Evolutionary conservation across 179 eudicot species (phyloP).

Genomic region (Silene coronaria): DNA sequence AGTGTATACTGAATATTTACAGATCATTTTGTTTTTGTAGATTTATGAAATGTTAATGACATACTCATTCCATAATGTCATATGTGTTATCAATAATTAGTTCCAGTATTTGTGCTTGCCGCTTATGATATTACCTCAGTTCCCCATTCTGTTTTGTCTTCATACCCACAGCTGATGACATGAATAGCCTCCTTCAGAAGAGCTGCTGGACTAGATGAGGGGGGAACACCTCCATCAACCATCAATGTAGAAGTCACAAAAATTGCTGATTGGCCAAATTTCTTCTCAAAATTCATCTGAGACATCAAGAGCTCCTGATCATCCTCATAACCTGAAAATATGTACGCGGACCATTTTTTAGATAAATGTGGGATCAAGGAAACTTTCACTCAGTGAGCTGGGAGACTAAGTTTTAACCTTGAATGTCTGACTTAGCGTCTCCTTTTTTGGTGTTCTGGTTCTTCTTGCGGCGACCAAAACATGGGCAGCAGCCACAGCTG

Average conservation of each 20-base stretch:
- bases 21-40: neutral
- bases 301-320: conserved; percentile 73
- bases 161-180: conserved; percentile 92
- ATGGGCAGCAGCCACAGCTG: conserved; percentile 96
- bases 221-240: conserved; percentile 94
- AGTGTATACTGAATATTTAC: neutral
- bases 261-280: conserved; percentile 83
- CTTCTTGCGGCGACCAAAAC: conserved; percentile 88
- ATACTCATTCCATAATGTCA: neutral
- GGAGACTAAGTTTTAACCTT: conserved; percentile 40
- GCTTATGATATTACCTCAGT: conserved; percentile 47
- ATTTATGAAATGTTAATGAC: neutral
- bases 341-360: neutral
- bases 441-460: conserved; percentile 56
- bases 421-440: conserved; percentile 37
- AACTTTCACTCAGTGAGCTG: neutral
- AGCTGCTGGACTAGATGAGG: conserved; percentile 96
- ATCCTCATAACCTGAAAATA: conserved; percentile 53
- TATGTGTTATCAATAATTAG: neutral
- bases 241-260: conserved; percentile 87
- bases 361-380: conserved; percentile 8
- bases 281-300: conserved; percentile 90
- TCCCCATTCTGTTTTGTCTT: conserved; percentile 98
- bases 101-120: neutral
- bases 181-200: conserved; percentile 92